phyloP scores from a whole-genome alignment of 306 rosid species.

The Castanospermum australe region DNA sequence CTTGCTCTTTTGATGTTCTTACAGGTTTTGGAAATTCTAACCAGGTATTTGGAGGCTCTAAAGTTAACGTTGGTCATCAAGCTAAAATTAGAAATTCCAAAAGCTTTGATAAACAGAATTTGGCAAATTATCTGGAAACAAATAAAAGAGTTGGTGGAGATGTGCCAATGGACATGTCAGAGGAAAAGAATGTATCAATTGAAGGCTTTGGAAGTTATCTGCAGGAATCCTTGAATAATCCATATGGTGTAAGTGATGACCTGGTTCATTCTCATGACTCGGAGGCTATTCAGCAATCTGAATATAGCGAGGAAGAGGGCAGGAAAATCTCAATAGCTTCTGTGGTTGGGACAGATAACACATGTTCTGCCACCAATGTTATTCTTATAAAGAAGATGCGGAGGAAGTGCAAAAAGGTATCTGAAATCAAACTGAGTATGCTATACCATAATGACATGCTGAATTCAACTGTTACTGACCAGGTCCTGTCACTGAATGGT shows the following conservation, averaged over 20 bases:
- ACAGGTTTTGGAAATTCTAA: constrained; percentile 45
- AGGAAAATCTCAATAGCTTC: constrained; percentile 40
- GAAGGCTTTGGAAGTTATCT: constrained; percentile 34
- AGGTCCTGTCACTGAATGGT: constrained; percentile 34
- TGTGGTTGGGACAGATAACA: constrained; percentile 34
- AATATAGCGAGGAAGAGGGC: constrained; percentile 38
- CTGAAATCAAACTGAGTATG: constrained; percentile 67
- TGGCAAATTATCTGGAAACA: constrained; percentile 35
- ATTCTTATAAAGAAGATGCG: constrained; percentile 60
- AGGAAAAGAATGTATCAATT: constrained; percentile 31
- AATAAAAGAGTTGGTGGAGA: constrained; percentile 34
- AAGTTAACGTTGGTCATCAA: constrained; percentile 35
- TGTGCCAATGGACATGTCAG: constrained; percentile 24
- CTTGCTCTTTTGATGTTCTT: constrained; percentile 31
- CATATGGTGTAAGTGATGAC: constrained; percentile 31
- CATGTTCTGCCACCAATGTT: constrained; percentile 44
- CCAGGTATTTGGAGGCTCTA: constrained; percentile 32
- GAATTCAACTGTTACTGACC: constrained; percentile 44
- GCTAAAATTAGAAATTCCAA: constrained; percentile 34
- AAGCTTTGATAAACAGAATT: constrained; percentile 39
- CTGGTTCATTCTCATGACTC: constrained; percentile 43
- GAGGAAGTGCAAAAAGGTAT: constrained; percentile 80
- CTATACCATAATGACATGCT: constrained; percentile 39
- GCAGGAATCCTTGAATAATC: constrained; percentile 28
- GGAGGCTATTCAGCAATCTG: constrained; percentile 31